phyloP scores from a whole-genome alignment of 177 flowering plant species.

The Tripterygium wilfordii region DNA sequence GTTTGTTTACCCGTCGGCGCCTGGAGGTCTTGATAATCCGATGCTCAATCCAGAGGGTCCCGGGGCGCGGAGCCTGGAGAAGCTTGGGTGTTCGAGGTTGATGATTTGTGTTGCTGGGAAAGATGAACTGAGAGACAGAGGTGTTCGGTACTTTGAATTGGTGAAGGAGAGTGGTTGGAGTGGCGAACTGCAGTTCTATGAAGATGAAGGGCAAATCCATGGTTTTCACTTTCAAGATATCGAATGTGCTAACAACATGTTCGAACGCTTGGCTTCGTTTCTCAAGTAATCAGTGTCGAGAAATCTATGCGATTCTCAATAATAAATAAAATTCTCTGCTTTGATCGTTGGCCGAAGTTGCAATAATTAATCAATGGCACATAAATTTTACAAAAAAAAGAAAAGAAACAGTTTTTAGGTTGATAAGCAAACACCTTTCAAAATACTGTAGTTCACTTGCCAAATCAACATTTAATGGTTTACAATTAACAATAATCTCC shows the following conservation, averaged over 20 bases:
- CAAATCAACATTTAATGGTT: too few species aligned
- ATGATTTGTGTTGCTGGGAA: conserved; percentile 16
- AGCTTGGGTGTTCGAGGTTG: conserved; percentile 23
- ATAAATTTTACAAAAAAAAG: too few species aligned
- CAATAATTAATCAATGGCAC: too few species aligned
- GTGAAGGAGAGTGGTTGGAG: conserved; percentile 22
- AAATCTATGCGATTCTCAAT: too few species aligned
- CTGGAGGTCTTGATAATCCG: conserved; percentile 31
- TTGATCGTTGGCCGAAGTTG: too few species aligned
- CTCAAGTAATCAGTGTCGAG: too few species aligned
- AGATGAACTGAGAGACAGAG: conserved; percentile 18
- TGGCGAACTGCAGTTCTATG: conserved; percentile 32
- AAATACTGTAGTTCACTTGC: too few species aligned
- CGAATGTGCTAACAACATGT: not conserved
- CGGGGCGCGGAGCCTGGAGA: conserved; percentile 31
- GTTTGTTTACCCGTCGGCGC: conserved; percentile 18
- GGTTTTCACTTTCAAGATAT: conserved; percentile 14
- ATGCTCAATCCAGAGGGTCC: conserved; percentile 31
- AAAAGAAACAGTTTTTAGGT: too few species aligned
- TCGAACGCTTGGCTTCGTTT: conserved; percentile 1
- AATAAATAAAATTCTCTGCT: too few species aligned
- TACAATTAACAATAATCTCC: too few species aligned
- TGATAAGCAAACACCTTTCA: too few species aligned
- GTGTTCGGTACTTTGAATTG: conserved; percentile 2
- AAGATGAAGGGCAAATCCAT: conserved; percentile 36